Base-by-base conservation (phyloP, 495 filamentous ascomycete species). In the Sphaerosporella brunnea region DNA sequence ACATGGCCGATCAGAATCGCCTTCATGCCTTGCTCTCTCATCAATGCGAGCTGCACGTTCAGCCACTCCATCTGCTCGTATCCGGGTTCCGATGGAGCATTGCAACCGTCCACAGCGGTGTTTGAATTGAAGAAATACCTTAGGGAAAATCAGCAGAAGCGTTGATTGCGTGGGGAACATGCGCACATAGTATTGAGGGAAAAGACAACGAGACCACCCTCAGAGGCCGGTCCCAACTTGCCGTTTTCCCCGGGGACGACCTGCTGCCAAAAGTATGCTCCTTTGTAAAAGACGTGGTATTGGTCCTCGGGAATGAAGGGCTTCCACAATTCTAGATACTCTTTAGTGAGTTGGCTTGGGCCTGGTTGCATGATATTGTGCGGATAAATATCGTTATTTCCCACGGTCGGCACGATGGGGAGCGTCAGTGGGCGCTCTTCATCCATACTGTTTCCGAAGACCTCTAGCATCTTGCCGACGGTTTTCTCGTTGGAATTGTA, bases 41-140 rank as follows among this genome's bases (percentile, higher is more conserved):
- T 64, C 49, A 87, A 72, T 54, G 88, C 71, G 49, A 99, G 69
- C 64, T 95, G 90, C 21, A 94, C 72, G n/a, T 83, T 74, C 49
- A 99, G 64, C 90, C 90, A 99, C 58, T 99, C 90, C 68, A 99
- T 77, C 52, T 96, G 88, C 58, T 90, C 77, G 59, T 80, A 95
- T 0, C 90, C 90, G 0, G 87, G 85, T 60, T 96, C 82, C 2
- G 71, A 74, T 20, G 74, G 74, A 35, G 67, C 60, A 4, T 73
- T 74, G 61, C 90, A 99, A 26, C 87, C 90, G 58, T 99, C 84
- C 19, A 94, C 82, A 9, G 81, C 92, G 15, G 77, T 78, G 62
- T 99, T 99, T 32, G 81, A 81, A 42, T 82, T 77, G 65, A 84
- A 96, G 59, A 96, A 94, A 65, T 93, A 97, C 10, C 56, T 59